Evolutionary conservation across 2,329 filamentous ascomycete species (phyloP).

Genomic region (Ceratocystis papillata): DNA sequence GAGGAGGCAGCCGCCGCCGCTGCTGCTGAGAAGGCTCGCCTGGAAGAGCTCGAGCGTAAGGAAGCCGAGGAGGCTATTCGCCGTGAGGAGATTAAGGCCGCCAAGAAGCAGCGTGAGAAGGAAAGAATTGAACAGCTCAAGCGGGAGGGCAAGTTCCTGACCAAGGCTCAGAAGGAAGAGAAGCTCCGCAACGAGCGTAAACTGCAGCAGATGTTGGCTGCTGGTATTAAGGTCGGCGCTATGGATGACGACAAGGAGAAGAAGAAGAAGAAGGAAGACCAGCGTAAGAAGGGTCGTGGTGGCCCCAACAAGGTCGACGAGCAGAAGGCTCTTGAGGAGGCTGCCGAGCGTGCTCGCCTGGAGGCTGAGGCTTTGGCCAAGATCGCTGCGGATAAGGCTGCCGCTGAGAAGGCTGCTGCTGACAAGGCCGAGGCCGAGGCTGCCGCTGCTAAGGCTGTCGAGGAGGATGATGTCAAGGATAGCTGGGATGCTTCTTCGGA

Average conservation of each 20-base stretch:
- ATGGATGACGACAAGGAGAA: slow-evolving; percentile 36
- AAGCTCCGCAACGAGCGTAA: slow-evolving; percentile 69
- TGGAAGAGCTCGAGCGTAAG: slow-evolving; percentile 54
- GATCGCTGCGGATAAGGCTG: slow-evolving; percentile 51
- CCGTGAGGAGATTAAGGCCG: slow-evolving; percentile 60
- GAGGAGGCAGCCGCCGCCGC: slow-evolving; percentile 49
- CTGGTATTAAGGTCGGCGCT: slow-evolving; percentile 61
- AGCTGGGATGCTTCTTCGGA: slow-evolving; percentile 86
- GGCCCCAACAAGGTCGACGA: slow-evolving; percentile 46
- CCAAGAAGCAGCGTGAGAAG: slow-evolving; percentile 79
- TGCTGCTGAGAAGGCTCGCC: slow-evolving; percentile 53
- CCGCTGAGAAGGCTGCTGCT: slow-evolving; percentile 45
- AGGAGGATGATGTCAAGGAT: slow-evolving; percentile 74
- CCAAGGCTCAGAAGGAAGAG: slow-evolving; percentile 74
- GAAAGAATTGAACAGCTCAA: slow-evolving; percentile 78
- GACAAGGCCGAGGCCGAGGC: slow-evolving; percentile 45
- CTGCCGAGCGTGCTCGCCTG: slow-evolving; percentile 56
- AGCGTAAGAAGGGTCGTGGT: slow-evolving; percentile 62
- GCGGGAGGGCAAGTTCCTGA: slow-evolving; percentile 77
- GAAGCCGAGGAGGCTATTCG: slow-evolving; percentile 58
- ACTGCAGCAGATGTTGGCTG: slow-evolving; percentile 73
- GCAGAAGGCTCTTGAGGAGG: slow-evolving; percentile 66
- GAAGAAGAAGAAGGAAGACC: slow-evolving; percentile 70
- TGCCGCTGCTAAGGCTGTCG: slow-evolving; percentile 50
- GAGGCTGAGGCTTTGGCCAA: slow-evolving; percentile 59